Evolutionary conservation across 2,329 filamentous ascomycete species (phyloP), one percentile per base, ranked within the genome.

Genomic region (Cercospora sp.): DNA sequence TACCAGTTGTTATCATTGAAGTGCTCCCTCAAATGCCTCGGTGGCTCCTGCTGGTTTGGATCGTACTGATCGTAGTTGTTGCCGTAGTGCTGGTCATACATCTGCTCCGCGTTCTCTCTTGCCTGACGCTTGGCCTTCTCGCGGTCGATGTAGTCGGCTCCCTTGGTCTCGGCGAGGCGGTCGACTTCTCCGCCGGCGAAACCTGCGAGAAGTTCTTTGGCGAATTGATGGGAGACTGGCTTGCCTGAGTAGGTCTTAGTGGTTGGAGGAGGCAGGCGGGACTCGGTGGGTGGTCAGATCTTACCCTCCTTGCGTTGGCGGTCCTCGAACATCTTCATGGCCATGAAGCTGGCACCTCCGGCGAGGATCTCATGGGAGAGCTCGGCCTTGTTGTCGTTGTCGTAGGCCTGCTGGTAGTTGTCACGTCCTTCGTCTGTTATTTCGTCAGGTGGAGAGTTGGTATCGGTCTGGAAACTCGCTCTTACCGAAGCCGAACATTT

Each of bases 291-390:
- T 8, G 23, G 55, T 81, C 28, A 60, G 26, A 13, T 26, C 70
- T 63, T 64, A 75, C 75, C 91, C 78, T 91, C 84, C 66, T 81
- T 83, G 75, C 90, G 89, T 82, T 93, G 90, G 75, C 87, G 84
- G 79, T 93, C 89, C 81, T 94, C 91, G 75, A 89, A 94, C 23
- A 89, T 83, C 84, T 93, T 93, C 86, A 94, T 91, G 75, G 89
- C 92, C 71, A 87, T 89, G 77, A 94, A 94, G 70, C 90, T 88
- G 67, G 91, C 91, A 67, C 88, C 92, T 70, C 91, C 91, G 72
- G 89, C 91, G 65, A 94, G 78, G 59, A 92, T 77, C 82, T 95
- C 91, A 81, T 94, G 91, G 73, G 86, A 86, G 76, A 91, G 81
- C 77, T 86, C 86, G 74, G 85, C 83, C 80, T 91, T 84, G 64